These are phyloP conservation scores for Nissolia schottii DNA, from an alignment of 306 rosid species.

Conservation along the genomic window DNA sequence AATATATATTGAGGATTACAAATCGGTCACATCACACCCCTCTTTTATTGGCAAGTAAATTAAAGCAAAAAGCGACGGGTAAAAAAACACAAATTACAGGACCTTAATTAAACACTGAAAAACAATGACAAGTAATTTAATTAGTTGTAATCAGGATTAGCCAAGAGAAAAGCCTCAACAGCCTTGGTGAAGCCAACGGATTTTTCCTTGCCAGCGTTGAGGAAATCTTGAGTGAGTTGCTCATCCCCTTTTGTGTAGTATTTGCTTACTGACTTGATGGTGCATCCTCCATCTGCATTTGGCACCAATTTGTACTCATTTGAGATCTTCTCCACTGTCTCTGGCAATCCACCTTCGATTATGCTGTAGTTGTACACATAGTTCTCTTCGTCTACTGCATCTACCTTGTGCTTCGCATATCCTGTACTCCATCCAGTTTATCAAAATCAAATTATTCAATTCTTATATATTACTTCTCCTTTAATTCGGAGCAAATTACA, in stretches of 20 bases:
- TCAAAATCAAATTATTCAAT: too few species aligned
- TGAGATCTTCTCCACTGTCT: slow-evolving; percentile 30
- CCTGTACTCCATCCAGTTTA: too few species aligned
- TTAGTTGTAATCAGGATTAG: slow-evolving; percentile 37
- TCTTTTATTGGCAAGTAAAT: background rate
- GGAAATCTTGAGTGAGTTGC: slow-evolving; percentile 20
- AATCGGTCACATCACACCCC: background rate
- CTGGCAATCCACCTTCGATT: slow-evolving; percentile 38
- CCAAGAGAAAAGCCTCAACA: slow-evolving; percentile 37
- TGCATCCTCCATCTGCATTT: slow-evolving; percentile 30
- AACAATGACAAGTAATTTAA: background rate
- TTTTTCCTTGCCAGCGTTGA: slow-evolving; percentile 38
- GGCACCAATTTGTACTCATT: slow-evolving; percentile 31
- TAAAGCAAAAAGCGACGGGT: background rate
- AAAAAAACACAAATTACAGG: background rate
- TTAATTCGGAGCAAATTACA: too few species aligned
- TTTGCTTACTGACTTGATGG: slow-evolving; percentile 25
- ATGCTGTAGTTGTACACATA: slow-evolving; percentile 31
- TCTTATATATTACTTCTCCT: too few species aligned
- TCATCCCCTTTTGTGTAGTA: slow-evolving; percentile 30
- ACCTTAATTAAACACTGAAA: background rate
- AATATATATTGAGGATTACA: background rate
- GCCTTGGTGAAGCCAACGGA: slow-evolving; percentile 33
- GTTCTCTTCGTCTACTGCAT: slow-evolving; percentile 29
- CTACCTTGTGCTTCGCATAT: slow-evolving; percentile 39